Evolutionary conservation across 148 eudicot species (phyloP).

Genomic region (Camellia granthamiana): DNA sequence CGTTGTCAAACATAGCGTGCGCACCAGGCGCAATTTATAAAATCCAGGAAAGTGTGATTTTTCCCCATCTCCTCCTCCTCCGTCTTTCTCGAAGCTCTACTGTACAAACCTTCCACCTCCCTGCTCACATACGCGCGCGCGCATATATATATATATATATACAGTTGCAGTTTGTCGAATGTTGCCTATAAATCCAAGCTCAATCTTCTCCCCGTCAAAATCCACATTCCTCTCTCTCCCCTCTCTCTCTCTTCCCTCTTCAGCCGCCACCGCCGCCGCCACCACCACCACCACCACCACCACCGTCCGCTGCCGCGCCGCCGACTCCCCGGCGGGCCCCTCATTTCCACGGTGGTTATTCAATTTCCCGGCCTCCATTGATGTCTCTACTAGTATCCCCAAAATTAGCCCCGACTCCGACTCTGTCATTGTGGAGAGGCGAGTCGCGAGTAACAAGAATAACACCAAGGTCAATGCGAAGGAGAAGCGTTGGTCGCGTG

Average conservation of each 20-base stretch:
- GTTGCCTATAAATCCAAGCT: slow-evolving; percentile 43
- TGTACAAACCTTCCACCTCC: neutral
- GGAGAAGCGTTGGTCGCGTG: slow-evolving; percentile 65
- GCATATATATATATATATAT: neutral
- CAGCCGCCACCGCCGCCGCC: neutral
- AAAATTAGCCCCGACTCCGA: slow-evolving; percentile 25
- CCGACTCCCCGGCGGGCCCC: slow-evolving; percentile 34
- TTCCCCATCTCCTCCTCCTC: neutral
- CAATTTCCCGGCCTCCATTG: slow-evolving; percentile 35
- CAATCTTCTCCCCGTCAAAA: slow-evolving; percentile 29
- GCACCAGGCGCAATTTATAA: neutral
- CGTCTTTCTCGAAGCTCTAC: neutral
- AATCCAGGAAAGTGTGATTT: neutral
- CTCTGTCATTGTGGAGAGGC: slow-evolving; percentile 18
- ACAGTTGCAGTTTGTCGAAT: slow-evolving; percentile 23
- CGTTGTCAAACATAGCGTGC: neutral
- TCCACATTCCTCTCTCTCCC: slow-evolving; percentile 33
- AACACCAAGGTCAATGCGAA: slow-evolving; percentile 37
- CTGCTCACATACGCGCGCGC: too few species aligned
- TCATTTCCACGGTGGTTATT: slow-evolving; percentile 40
- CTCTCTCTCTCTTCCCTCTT: slow-evolving; percentile 18
- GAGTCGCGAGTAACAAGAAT: slow-evolving; percentile 5
- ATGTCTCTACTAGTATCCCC: slow-evolving; percentile 16
- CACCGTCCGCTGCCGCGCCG: slow-evolving; percentile 43
- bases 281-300: neutral